Base-by-base conservation (phyloP, 2,329 filamentous ascomycete species). In the Allantophomopsis lycopodina region DNA sequence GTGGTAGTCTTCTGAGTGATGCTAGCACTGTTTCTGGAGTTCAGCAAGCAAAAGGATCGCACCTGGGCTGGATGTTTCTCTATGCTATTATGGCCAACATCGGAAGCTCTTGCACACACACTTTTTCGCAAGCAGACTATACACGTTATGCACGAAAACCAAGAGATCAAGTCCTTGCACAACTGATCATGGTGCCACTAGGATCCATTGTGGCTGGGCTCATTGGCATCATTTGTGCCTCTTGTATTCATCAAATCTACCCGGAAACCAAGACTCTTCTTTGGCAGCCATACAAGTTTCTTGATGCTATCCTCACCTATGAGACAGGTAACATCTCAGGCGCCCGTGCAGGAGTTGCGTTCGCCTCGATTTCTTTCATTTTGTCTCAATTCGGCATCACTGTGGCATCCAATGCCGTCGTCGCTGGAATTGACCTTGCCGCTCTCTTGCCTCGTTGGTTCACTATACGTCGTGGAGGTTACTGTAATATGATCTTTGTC, bases 381-480 rank as follows among this genome's bases (percentile, higher is more conserved):
- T 44, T 61, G 5, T 58, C 57, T 1, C 59, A 63, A 38, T 48
- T 63, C 12, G 59, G 58, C 18, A 57, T 57, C 39, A 63, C 60
- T 32, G 45, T 62, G 1, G 52, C 56, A 2, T 58, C 57, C 0
- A 63, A 63, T 21, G 59, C 58, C 0, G 45, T 62, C 10, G 50
- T 58, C 0, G 60, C 59, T 1, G 61, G 61, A 2, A 60, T 63
- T 12, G 61, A 64, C 28, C 40, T 64, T n/a, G 51, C 60, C 0
- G 58, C 58, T 0, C 50, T 55, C 1, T 60, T 62, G 12, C 68
- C 69, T 1, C 59, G 56, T 33, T 73, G 65, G 42, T 62, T 75
- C 53, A 72, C 71, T 50, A 73, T 74, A 42, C 57, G 68, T 5
- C 62, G 71, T 2, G 72, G 71, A 1, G 61, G 62, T 5, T 66